Evolutionary conservation across 139 green algal species (phyloP).

Genomic region (Micractinium conductrix): DNA sequence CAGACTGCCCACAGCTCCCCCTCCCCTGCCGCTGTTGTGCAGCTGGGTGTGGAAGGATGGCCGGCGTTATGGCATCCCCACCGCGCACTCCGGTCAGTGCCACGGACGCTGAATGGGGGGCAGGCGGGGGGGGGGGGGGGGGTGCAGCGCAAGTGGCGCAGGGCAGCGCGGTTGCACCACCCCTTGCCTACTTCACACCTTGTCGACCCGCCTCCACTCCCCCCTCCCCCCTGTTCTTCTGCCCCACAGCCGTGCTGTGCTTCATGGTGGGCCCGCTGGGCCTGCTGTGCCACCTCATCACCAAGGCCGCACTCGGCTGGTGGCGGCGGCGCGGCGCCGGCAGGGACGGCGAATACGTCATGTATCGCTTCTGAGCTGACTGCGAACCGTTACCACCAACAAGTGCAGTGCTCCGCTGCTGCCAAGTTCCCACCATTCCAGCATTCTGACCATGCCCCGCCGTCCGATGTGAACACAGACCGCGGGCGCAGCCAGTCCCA

Average conservation of each 20-base stretch:
- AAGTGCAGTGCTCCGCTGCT: neutral
- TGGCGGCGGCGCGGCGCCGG: neutral
- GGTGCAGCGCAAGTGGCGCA: neutral
- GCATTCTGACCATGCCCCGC: neutral
- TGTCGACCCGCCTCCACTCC: neutral
- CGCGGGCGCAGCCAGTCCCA: no score
- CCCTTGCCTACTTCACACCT: neutral
- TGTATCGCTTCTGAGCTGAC: neutral
- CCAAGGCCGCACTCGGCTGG: conserved; percentile 37
- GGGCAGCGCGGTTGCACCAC: no score
- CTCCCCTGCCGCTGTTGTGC: neutral
- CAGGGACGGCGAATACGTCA: neutral
- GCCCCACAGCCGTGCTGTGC: conserved; percentile 73
- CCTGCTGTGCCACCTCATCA: conserved; percentile 77
- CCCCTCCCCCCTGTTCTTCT: no score
- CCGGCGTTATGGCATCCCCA: conserved; percentile 39
- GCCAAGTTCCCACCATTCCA: neutral
- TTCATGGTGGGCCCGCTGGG: conserved; percentile 92
- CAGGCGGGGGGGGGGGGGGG: neutral
- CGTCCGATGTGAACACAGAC: neutral
- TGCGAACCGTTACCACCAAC: no score
- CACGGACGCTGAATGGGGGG: neutral
- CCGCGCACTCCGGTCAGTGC: conserved; percentile 1
- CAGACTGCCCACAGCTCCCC: neutral
- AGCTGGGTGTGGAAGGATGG: conserved; percentile 81